A percentile compares a stretch with the other conserved stretches of the same genome.
Evolutionary conservation across 2,329 filamentous ascomycete species (phyloP).

Genomic region (Ceratocystis cubensis): DNA sequence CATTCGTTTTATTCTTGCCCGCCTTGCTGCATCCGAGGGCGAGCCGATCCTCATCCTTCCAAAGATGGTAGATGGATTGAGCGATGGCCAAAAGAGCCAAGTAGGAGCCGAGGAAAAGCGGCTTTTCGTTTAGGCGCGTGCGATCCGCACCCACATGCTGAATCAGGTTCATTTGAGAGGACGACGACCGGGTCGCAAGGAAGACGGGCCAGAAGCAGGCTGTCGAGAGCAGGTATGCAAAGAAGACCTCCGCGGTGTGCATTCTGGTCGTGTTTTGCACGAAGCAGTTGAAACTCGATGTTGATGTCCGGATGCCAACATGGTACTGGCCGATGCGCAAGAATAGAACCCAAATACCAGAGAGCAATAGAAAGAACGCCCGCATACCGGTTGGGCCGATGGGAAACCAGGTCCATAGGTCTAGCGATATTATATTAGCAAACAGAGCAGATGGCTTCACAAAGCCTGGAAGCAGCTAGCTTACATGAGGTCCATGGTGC

Average conservation of each 20-base stretch:
- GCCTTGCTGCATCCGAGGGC: conserved; percentile 26
- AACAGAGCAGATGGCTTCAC: background rate
- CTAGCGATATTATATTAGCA: conserved; percentile 32
- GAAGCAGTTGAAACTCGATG: conserved; percentile 54
- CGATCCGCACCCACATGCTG: conserved; percentile 59
- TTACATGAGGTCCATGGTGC: conserved; percentile 57
- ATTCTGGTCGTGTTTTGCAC: conserved; percentile 43
- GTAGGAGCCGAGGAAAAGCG: conserved; percentile 64
- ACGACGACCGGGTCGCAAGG: conserved; percentile 53
- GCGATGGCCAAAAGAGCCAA: conserved; percentile 54
- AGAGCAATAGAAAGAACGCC: conserved; percentile 61
- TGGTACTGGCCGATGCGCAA: conserved; percentile 78
- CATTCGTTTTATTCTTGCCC: conserved; percentile 17
- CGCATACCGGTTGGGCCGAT: conserved; percentile 63
- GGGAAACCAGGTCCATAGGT: conserved; percentile 78
- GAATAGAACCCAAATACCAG: conserved; percentile 65
- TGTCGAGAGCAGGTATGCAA: conserved; percentile 67
- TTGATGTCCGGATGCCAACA: conserved; percentile 57
- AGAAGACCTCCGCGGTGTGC: conserved; percentile 54
- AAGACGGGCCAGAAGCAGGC: conserved; percentile 71
- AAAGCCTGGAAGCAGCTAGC: conserved; percentile 25
- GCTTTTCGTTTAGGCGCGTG: conserved; percentile 69
- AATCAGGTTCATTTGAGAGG: conserved; percentile 57
- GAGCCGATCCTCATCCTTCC: conserved; percentile 60
- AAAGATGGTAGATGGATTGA: conserved; percentile 60